Evolutionary conservation across 2,329 filamentous ascomycete genomes (phyloP).

Genomic region (Gliomastix tumulicola): DNA sequence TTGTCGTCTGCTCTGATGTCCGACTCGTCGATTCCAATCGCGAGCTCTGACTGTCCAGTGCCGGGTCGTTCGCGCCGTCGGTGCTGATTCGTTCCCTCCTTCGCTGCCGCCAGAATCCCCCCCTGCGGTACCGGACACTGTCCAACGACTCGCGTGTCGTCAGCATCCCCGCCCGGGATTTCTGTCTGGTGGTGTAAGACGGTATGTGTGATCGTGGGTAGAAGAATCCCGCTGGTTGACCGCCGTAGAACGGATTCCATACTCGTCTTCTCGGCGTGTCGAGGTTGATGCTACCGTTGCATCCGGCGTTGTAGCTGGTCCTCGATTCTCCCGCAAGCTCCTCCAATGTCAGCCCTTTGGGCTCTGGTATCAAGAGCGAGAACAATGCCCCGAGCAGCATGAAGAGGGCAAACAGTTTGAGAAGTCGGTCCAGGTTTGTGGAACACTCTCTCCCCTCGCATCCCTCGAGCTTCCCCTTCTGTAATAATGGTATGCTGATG

Average conservation of each 20-base stretch:
- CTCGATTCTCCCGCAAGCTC: constrained; percentile 60
- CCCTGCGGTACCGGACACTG: constrained; percentile 11
- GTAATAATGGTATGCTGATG: constrained; percentile 56
- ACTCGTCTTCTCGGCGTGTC: constrained; percentile 17
- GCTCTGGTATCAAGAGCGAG: constrained; percentile 70
- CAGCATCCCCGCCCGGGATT: constrained; percentile 39
- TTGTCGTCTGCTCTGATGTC: background rate
- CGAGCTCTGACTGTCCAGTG: too few relatives aligned
- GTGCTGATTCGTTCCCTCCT: constrained; percentile 14
- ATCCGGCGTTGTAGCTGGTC: constrained; percentile 47
- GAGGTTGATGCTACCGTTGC: constrained; percentile 39
- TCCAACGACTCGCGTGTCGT: constrained; percentile 13
- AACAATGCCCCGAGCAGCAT: constrained; percentile 68
- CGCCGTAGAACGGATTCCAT: constrained; percentile 42
- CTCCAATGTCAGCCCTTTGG: constrained; percentile 67
- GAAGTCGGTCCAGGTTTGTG: constrained; percentile 63
- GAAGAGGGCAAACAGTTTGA: constrained; percentile 74
- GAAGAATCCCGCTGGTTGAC: constrained; percentile 42
- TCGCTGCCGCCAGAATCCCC: constrained; percentile 19
- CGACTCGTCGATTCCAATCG: too few relatives aligned
- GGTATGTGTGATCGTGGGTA: constrained; percentile 33
- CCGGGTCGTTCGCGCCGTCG: background rate
- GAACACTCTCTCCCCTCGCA: constrained; percentile 41
- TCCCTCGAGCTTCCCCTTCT: constrained; percentile 42
- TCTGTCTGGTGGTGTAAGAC: too few relatives aligned